phyloP scores from a whole-genome alignment of 495 filamentous ascomycete species.

The Evansstolkia leycettana region DNA sequence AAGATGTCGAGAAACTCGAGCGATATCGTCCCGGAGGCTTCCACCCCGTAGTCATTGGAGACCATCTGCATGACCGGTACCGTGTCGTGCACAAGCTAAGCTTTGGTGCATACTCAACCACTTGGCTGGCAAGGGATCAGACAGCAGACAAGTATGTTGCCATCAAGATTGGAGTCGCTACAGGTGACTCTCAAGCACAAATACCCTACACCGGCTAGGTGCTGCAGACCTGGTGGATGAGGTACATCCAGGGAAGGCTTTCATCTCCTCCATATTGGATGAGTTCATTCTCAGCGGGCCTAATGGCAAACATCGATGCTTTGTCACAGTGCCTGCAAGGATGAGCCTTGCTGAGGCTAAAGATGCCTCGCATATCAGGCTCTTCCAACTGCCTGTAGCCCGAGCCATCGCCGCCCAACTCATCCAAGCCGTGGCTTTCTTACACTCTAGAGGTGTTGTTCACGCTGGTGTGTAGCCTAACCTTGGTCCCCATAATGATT shows the following conservation, averaged over 20 bases:
- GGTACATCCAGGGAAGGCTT: slow-evolving; percentile 2
- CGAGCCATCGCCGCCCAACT: slow-evolving; percentile 17
- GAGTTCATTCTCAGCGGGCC: slow-evolving; percentile 20
- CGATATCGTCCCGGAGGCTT: slow-evolving; percentile 8
- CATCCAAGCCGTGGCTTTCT: slow-evolving; percentile 13
- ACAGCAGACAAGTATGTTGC: slow-evolving; percentile 8
- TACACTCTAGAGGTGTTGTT: slow-evolving; percentile 18
- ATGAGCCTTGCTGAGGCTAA: slow-evolving; percentile 14
- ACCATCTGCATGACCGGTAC: slow-evolving; percentile 27
- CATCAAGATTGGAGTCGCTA: slow-evolving; percentile 9
- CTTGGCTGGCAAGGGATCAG: slow-evolving; percentile 29
- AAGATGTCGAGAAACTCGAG: background rate
- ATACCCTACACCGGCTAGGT: background rate
- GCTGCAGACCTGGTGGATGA: background rate
- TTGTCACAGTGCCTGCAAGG: slow-evolving; percentile 20
- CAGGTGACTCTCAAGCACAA: background rate
- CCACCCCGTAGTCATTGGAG: slow-evolving; percentile 34
- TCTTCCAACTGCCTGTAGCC: slow-evolving; percentile 12
- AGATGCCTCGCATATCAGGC: slow-evolving; percentile 10
- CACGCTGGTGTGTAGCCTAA: slow-evolving; percentile 18
- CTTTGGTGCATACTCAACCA: slow-evolving; percentile 35
- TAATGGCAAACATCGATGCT: slow-evolving; percentile 31
- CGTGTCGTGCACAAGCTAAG: slow-evolving; percentile 39
- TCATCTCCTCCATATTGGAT: slow-evolving; percentile 22
- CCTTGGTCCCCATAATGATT: too few species aligned